Evolutionary conservation across 805 yeast species (phyloP).

Genomic region (Torulaspora indica): DNA sequence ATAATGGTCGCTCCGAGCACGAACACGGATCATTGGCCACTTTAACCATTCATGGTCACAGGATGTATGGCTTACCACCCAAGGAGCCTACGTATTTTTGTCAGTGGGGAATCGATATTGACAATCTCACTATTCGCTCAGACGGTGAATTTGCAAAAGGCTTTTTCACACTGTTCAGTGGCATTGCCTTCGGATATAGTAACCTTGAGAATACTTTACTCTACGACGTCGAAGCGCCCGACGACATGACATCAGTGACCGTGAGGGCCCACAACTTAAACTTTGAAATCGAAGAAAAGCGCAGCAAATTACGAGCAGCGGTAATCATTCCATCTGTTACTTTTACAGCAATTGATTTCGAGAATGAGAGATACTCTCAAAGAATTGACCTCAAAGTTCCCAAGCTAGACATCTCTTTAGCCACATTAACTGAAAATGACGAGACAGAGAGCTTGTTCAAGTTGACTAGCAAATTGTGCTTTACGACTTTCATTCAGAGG

Average conservation of each 20-base stretch:
- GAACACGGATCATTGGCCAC: conserved; percentile 39
- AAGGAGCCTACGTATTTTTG: conserved; percentile 82
- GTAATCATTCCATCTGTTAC: conserved; percentile 29
- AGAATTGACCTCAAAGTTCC: conserved; percentile 51
- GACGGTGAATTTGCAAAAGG: conserved; percentile 44
- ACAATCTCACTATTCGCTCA: conserved; percentile 51
- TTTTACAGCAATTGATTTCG: conserved; percentile 60
- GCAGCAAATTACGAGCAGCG: conserved; percentile 22
- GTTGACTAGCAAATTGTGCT: conserved; percentile 52
- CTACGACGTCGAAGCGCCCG: conserved; percentile 49
- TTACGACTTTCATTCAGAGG: conserved; percentile 58
- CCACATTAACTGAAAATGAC: conserved; percentile 14
- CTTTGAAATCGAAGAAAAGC: conserved; percentile 40
- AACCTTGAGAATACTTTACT: conserved; percentile 75
- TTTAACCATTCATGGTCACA: conserved; percentile 70
- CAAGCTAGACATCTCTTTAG: conserved; percentile 34
- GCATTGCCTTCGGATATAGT: conserved; percentile 56
- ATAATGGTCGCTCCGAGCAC: conserved; percentile 14
- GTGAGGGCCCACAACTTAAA: conserved; percentile 48
- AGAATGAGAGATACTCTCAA: conserved; percentile 59
- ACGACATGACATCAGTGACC: conserved; percentile 65
- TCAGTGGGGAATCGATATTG: conserved; percentile 80
- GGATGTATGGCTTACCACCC: conserved; percentile 92
- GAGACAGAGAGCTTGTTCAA: conserved; percentile 35
- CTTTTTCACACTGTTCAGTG: conserved; percentile 40